A percentile compares a stretch with the other conserved stretches of the same genome.
Conservation (phyloP, 2,329 filamentous ascomycete species). For the Sordariomycetes sp. region DNA sequence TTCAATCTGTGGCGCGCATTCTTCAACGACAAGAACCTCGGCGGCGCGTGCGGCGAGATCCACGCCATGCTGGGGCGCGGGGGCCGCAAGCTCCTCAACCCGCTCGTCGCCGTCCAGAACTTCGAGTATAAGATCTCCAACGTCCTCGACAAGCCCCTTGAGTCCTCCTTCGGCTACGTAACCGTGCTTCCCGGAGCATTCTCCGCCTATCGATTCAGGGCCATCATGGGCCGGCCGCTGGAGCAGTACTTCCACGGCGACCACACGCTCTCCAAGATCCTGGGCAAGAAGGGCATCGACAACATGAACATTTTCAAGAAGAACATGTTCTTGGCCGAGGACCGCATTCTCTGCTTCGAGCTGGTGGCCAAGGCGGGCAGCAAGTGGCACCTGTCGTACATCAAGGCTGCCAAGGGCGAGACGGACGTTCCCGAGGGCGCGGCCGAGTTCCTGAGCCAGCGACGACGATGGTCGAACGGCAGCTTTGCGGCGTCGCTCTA, state of each 20-base stretch:
- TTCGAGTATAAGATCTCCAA: conserved; percentile 99
- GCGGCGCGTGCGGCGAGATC: conserved; percentile 53
- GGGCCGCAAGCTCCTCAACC: conserved; percentile 79
- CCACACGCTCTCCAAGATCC: conserved; percentile 81
- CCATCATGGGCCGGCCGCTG: conserved; percentile 85
- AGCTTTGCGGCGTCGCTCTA: conserved; percentile 92
- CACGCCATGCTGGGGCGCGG: conserved; percentile 86
- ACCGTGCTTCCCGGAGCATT: conserved; percentile 91
- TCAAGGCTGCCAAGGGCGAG: conserved; percentile 93
- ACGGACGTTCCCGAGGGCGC: conserved; percentile 92
- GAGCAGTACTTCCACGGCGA: conserved; percentile 98
- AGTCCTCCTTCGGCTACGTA: conserved; percentile 89
- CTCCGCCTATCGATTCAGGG: conserved; percentile 87
- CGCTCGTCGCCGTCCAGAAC: conserved; percentile 82
- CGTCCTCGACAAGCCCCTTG: conserved; percentile 87
- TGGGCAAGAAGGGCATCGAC: conserved; percentile 93
- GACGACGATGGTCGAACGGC: conserved; percentile 92
- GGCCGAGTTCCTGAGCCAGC: conserved; percentile 86
- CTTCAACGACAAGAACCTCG: conserved; percentile 37
- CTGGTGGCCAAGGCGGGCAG: conserved; percentile 90
- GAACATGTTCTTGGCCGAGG: conserved; percentile 99
- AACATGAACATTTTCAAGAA: conserved; percentile 99
- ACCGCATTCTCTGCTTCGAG: conserved; percentile 96
- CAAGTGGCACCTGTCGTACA: conserved; percentile 93
- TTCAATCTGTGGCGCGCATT: conserved; percentile 83